Evolutionary conservation across 2,329 filamentous ascomycete species (phyloP).

Genomic region (Xylariaceae sp.): DNA sequence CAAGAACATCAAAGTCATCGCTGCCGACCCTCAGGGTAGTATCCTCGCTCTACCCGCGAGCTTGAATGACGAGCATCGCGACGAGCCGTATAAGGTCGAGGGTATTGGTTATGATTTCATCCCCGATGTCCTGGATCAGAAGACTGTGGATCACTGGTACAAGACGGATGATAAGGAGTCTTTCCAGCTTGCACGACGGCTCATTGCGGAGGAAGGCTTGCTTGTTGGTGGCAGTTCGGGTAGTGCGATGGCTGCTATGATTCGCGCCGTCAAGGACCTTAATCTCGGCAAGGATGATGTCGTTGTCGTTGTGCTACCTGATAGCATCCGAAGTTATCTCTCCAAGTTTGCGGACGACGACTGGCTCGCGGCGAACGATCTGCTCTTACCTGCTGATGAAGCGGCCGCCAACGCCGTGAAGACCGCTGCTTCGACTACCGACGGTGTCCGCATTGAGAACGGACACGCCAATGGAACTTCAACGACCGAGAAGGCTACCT

Average conservation of each 20-base stretch:
- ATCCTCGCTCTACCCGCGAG: slow-evolving; percentile 78
- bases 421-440: too few species aligned
- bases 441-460: too few species aligned
- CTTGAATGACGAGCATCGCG: slow-evolving; percentile 75
- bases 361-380: slow-evolving; percentile 95
- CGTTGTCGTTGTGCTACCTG: slow-evolving; percentile 86
- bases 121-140: slow-evolving; percentile 82
- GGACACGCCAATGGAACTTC: slow-evolving; percentile 20
- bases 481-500: slow-evolving; percentile 31
- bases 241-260: slow-evolving; percentile 79
- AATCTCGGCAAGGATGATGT: slow-evolving; percentile 78
- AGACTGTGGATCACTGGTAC: slow-evolving; percentile 88
- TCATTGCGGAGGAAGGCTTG: slow-evolving; percentile 92
- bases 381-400: slow-evolving; percentile 58
- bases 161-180: slow-evolving; percentile 94
- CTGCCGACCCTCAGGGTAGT: slow-evolving; percentile 87
- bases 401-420: slow-evolving; percentile 43
- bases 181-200: slow-evolving; percentile 80
- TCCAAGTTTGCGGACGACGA: slow-evolving; percentile 99
- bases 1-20: slow-evolving; percentile 78
- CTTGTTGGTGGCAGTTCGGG: slow-evolving; percentile 92
- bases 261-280: slow-evolving; percentile 72
- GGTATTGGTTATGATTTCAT: slow-evolving; percentile 99
- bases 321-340: slow-evolving; percentile 95
- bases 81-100: slow-evolving; percentile 94